Evolutionary conservation across 2,329 filamentous ascomycete genomes (phyloP).

Genomic region (Purpureocillium takamizusanense): DNA sequence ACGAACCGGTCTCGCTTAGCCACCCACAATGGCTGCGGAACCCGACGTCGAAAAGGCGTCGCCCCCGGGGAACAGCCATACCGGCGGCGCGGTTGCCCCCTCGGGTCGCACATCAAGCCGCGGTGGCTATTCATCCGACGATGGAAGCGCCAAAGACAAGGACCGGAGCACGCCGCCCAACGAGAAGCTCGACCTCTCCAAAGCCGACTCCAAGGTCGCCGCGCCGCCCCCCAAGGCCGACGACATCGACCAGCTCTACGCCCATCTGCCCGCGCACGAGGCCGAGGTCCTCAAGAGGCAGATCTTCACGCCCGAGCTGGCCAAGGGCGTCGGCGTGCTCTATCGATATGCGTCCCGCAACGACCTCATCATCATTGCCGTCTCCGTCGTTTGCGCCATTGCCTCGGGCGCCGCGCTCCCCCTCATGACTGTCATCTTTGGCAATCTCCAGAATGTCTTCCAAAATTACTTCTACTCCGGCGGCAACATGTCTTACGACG

Average conservation of each 20-base stretch:
- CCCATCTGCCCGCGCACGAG: conserved; percentile 56
- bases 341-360: conserved; percentile 61
- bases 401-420: conserved; percentile 67
- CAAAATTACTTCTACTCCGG: conserved; percentile 47
- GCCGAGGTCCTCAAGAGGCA: conserved; percentile 59
- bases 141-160: conserved; percentile 4
- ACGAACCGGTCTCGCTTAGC: too few relatives aligned
- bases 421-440: conserved; percentile 75
- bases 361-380: conserved; percentile 54
- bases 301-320: conserved; percentile 53
- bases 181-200: conserved; percentile 5
- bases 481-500: conserved; percentile 32
- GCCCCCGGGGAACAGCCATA: too few relatives aligned
- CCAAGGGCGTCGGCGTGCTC: conserved; percentile 54
- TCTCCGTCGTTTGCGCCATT: conserved; percentile 57
- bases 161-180: neutral
- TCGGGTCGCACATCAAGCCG: neutral
- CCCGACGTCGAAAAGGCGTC: conserved; percentile 2
- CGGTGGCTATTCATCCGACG: conserved; percentile 3
- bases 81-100: too few relatives aligned
- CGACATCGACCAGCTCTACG: conserved; percentile 43
- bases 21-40: too few relatives aligned
- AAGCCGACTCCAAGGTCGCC: conserved; percentile 8
- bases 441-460: conserved; percentile 65
- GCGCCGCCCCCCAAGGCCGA: conserved; percentile 19